These are phyloP conservation scores for Nowakowskiella sp. DNA, from an alignment of 192 early-diverging fungal species.

Conservation along the genomic window DNA sequence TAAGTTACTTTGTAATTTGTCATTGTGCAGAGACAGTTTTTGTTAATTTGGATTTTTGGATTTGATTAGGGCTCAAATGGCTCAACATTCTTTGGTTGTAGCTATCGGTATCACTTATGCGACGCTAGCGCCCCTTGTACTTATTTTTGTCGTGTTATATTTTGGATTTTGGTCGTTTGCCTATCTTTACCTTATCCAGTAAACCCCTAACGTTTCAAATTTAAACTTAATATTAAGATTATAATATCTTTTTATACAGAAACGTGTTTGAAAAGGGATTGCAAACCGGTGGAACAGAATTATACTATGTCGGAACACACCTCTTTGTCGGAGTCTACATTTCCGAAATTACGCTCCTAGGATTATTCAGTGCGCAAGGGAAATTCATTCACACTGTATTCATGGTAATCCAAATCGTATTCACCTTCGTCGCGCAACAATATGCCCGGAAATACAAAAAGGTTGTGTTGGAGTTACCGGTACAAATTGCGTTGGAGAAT, in stretches of 20 bases:
- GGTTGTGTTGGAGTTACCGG: too few species aligned
- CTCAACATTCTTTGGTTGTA: conserved; percentile 25
- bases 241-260: conserved; percentile 50
- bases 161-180: conserved; percentile 66
- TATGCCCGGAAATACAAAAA: too few species aligned
- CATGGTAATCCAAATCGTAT: conserved; percentile 27
- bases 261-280: conserved; percentile 17
- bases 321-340: conserved; percentile 46
- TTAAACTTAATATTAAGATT: conserved; percentile 52
- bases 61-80: conserved; percentile 15
- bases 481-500: too few species aligned
- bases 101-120: conserved; percentile 68
- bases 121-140: conserved; percentile 70
- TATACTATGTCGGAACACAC: conserved; percentile 27
- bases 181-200: conserved; percentile 75
- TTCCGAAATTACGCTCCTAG: conserved; percentile 61
- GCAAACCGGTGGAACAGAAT: conserved; percentile 28
- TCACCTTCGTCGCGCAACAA: too few species aligned
- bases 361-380: conserved; percentile 57
- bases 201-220: conserved; percentile 50
- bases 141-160: conserved; percentile 66
- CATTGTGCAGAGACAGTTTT: too few species aligned
- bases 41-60: too few species aligned
- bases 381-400: conserved; percentile 36
- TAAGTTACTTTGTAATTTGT: too few species aligned